Base-by-base conservation (phyloP, 257 asterid genomes). In the Thymus mandschuricus region DNA sequence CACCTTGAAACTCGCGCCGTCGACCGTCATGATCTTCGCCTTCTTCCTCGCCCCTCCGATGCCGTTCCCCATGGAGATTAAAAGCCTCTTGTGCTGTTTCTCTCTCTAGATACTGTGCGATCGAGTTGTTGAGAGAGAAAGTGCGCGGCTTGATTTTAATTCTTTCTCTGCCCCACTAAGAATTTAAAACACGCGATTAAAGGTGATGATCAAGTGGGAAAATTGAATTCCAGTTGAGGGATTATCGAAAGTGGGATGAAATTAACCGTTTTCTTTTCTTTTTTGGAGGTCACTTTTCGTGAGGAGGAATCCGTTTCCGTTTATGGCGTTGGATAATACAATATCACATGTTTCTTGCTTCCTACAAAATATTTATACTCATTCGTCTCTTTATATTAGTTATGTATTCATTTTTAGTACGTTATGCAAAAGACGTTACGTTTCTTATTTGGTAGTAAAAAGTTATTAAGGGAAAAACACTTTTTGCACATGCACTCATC, bases 11-110 rank as follows among this genome's bases (percentile, higher is more conserved):
- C 70, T 73, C 45, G 88, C 80, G 62, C 96, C 96, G 67, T 83
- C 81, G 46, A 84, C 80, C 79, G 82, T 86, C 86, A 90, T 84
- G 43, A 87, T 81, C 79, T 80, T 84, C 79, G 88, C 86, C 60
- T 63, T 80, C 64, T 76, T 84, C 60, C 71, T 51, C 57, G 21
- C 31, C 40, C 70, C 81, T 27, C 75, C 84, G 9, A 89, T 77
- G 67, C 28, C 66, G 82, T 90, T 90, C 2, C 96, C 96, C 96
- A 90, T 89, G 41, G 1, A 21, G 21, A 4, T 4, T 38, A 38
- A 38, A 7, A 38, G 21, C 21, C 21, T 21, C 21, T 21, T 21
- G 21, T 21, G 21, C 21, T 21, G 21, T 52, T 57, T 38, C 38
- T 70, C 49, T 38, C 72, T 21, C 71, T 8, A 29, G 29, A 8